Base-by-base conservation (phyloP, 2,329 filamentous ascomycete species). In the Exutisphaerella laricina region DNA sequence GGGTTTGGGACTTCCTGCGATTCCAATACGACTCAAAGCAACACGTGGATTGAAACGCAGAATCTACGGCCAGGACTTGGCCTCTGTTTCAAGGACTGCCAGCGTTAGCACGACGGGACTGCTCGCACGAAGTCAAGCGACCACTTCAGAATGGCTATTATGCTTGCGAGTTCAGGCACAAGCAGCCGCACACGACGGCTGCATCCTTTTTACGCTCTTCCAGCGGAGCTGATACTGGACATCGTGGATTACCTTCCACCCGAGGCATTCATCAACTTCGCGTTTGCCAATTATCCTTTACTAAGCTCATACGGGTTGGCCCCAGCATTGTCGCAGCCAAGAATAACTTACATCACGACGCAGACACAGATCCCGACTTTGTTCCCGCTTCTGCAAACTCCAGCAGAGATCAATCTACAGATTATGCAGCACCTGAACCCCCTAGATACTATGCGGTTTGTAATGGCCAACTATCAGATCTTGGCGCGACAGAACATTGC, bases 191-290 rank as follows among this genome's bases (percentile, higher is more conserved):
- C 45, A 10, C 51, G 46, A 14, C 54, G 34, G 10, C 39, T 40
- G 20, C 59, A 63, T 43, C 56, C 59, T 1, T 66, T 72, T 35
- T 65, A 67, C 43, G 43, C 50, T 12, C 63, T 74, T 4, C 72
- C 72, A 2, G 58, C 64, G 2, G 72, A 75, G 53, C 62, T 74
- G 2, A 59, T 74, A 13, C 58, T 73, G 14, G 61, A 66, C 30
- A 70, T 75, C 12, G 61, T 72, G 44, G 54, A 66, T 13, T 61
- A 62, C 14, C 58, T 73, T 4, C 55, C 61, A 17, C 57, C 65
- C 4, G 58, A 65, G 6, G 59, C 68, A 5, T 69, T 68, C 42
- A 64, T 72, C 54, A 67, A 65, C 23, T 66, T 74, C 37, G 67
- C 67, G 2, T 63, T 74, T 23, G 70, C 69, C 35, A 63, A 68